Conservation (phyloP, 495 filamentous ascomycete genomes). For the Lineolata rhizophorae region DNA sequence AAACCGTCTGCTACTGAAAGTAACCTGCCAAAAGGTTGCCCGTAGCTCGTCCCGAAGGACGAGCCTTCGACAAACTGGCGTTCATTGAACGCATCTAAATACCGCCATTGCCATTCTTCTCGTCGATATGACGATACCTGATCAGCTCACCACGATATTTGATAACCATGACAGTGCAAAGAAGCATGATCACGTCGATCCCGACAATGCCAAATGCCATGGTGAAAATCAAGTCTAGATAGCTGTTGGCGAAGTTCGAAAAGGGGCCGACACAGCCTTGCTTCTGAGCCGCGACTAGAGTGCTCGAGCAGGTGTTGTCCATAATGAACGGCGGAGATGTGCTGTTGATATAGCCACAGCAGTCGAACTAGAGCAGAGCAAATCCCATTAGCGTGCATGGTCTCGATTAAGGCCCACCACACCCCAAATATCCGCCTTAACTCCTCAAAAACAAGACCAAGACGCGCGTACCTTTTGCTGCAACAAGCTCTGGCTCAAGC, state of each 20-base stretch:
- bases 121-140: constrained; percentile 48
- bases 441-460: background rate
- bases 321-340: constrained; percentile 39
- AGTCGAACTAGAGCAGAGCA: constrained; percentile 30
- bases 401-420: too few species aligned
- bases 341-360: constrained; percentile 52
- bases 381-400: too few species aligned
- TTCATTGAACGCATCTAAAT: too few species aligned
- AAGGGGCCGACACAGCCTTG: constrained; percentile 41
- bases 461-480: constrained; percentile 33
- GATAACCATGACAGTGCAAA: constrained; percentile 44
- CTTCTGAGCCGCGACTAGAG: constrained; percentile 39
- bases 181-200: constrained; percentile 36
- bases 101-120: constrained; percentile 31
- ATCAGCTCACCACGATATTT: constrained; percentile 51
- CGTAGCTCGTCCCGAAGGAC: too few species aligned
- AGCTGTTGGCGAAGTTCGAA: constrained; percentile 38
- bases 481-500: constrained; percentile 33
- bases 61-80: too few species aligned
- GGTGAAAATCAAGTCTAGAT: constrained; percentile 51
- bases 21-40: too few species aligned
- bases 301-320: constrained; percentile 36
- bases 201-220: constrained; percentile 54
- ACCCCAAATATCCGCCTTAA: too few species aligned
- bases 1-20: too few species aligned